Evolutionary conservation across 345 rosid genomes (phyloP).

Genomic region (Adansonia digitata): DNA sequence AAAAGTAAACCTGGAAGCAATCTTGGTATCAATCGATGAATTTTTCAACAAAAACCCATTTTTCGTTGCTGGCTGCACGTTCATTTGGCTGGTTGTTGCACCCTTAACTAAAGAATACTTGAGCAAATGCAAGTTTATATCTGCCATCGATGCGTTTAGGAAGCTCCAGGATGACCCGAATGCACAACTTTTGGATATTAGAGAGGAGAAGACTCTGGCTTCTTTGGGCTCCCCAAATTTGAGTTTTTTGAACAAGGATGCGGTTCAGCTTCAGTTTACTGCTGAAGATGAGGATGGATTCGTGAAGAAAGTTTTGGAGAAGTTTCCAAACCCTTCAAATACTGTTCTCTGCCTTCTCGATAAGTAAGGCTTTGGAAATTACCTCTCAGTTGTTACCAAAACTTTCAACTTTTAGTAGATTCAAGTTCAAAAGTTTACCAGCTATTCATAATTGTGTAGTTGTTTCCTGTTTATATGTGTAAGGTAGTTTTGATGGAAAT

Average conservation of each 20-base stretch:
- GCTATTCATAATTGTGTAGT: background rate
- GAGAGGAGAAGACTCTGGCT: constrained; percentile 37
- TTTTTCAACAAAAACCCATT: constrained; percentile 77
- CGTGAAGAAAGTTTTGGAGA: constrained; percentile 49
- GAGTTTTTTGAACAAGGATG: constrained; percentile 45
- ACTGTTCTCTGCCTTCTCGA: constrained; percentile 69
- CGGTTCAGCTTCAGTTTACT: constrained; percentile 34
- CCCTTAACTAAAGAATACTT: constrained; percentile 54
- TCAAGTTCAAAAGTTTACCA: background rate
- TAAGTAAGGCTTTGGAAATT: constrained; percentile 41
- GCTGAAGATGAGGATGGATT: constrained; percentile 42
- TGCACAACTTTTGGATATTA: constrained; percentile 80
- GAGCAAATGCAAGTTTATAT: constrained; percentile 60
- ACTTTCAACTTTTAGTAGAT: background rate
- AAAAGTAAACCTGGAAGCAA: constrained; percentile 62
- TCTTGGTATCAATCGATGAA: constrained; percentile 59
- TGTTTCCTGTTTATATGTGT: constrained; percentile 26
- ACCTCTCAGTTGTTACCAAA: background rate
- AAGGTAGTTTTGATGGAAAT: constrained; percentile 95
- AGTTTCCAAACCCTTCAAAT: constrained; percentile 48
- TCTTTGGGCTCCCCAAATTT: constrained; percentile 60
- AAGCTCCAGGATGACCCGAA: constrained; percentile 54
- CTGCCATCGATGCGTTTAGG: constrained; percentile 60
- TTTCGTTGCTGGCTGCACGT: constrained; percentile 77
- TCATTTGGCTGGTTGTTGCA: constrained; percentile 68